A percentile compares a stretch with the other conserved stretches of the same genome.
These are phyloP conservation scores for Penicillium pulvis DNA, from an alignment of 495 filamentous ascomycete genomes.

Conservation along the genomic window DNA sequence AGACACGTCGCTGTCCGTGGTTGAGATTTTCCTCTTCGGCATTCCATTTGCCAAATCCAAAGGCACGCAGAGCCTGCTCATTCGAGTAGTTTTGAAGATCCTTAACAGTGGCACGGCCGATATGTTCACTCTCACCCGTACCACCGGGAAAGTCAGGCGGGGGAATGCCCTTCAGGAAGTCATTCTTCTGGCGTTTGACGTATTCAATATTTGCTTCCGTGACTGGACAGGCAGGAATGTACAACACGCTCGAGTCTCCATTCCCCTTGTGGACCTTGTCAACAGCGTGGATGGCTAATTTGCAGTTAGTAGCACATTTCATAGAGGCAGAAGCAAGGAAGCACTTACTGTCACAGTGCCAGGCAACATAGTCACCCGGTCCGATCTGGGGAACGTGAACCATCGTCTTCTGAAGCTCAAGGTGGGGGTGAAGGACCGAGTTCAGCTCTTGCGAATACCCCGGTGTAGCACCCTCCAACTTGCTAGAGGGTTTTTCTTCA, in stretches of 20 bases:
- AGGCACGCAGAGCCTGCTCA: neutral
- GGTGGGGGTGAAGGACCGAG: slow-evolving; percentile 64
- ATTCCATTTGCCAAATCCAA: neutral
- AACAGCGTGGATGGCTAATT: slow-evolving; percentile 46
- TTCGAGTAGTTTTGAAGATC: neutral
- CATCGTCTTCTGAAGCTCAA: slow-evolving; percentile 65
- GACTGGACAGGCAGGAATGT: slow-evolving; percentile 5
- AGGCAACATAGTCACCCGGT: slow-evolving; percentile 59
- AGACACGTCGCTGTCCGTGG: neutral
- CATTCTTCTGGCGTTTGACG: slow-evolving; percentile 58
- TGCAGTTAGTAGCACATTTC: neutral
- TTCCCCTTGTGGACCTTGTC: slow-evolving; percentile 65
- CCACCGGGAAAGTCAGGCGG: slow-evolving; percentile 73
- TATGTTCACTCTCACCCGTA: slow-evolving; percentile 25
- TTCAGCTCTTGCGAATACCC: slow-evolving; percentile 70
- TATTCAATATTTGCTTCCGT: slow-evolving; percentile 37
- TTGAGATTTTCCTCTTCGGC: slow-evolving; percentile 1
- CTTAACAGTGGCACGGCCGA: neutral
- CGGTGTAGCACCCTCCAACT: slow-evolving; percentile 56
- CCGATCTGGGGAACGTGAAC: slow-evolving; percentile 66
- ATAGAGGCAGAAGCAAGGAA: neutral
- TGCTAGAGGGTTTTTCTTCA: neutral
- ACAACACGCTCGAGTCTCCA: slow-evolving; percentile 53
- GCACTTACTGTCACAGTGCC: slow-evolving; percentile 13
- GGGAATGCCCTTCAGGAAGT: slow-evolving; percentile 44